These are phyloP conservation scores for Kregervanrija pseudodelftensis DNA, from an alignment of 805 yeast genomes.

Conservation along the genomic window DNA sequence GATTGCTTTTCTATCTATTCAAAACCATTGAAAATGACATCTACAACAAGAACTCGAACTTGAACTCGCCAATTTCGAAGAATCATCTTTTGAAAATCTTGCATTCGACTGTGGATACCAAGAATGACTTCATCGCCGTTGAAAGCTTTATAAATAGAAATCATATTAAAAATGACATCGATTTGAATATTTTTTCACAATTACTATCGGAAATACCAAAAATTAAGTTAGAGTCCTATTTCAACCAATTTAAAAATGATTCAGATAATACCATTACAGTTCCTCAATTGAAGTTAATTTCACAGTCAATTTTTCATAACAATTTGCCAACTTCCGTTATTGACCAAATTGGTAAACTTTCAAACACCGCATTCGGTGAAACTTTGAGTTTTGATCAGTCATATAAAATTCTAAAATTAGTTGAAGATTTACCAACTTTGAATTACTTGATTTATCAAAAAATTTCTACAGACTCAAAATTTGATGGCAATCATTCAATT, in stretches of 20 bases:
- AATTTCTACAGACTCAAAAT: constrained; percentile 17
- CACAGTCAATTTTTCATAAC: constrained; percentile 21
- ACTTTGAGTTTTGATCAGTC: constrained; percentile 43
- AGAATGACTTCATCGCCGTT: constrained; percentile 1
- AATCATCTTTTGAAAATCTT: not conserved
- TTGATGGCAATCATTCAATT: constrained; percentile 15
- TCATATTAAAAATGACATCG: not conserved
- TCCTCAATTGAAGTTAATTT: constrained; percentile 14
- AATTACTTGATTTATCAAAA: constrained; percentile 26
- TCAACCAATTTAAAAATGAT: constrained; percentile 11
- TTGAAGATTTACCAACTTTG: constrained; percentile 29
- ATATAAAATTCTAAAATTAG: constrained; percentile 38
- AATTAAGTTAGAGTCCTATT: constrained; percentile 18
- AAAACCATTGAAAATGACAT: constrained; percentile 35
- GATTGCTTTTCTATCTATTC: constrained; percentile 48
- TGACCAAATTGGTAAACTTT: constrained; percentile 46
- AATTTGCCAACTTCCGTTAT: constrained; percentile 42
- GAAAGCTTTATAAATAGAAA: constrained; percentile 7
- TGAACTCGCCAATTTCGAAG: constrained; percentile 3
- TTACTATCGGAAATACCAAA: constrained; percentile 22
- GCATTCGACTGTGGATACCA: too few relatives aligned
- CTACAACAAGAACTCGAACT: not conserved
- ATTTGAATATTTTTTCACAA: constrained; percentile 13
- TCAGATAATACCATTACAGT: constrained; percentile 13
- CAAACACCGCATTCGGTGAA: constrained; percentile 31